A percentile compares a stretch with the other conserved stretches of the same genome.
Evolutionary conservation across 225 moss, liverwort and hornwort species (phyloP).

Genomic region (Marchantia polymorpha): DNA sequence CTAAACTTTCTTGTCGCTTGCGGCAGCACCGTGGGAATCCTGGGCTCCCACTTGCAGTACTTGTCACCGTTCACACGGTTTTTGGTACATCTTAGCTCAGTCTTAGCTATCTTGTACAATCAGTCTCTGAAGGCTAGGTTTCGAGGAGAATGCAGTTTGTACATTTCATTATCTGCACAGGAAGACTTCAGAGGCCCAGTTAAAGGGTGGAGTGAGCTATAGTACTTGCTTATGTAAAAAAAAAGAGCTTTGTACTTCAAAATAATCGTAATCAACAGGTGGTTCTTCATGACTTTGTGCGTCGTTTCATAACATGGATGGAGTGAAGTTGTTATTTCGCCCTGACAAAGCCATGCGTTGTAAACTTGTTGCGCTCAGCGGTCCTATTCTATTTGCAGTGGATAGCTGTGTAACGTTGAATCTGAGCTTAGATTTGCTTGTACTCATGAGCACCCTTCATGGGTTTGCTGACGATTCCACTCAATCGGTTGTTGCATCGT

Average conservation of each 20-base stretch:
- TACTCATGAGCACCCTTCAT: too few relatives aligned
- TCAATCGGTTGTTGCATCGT: too few relatives aligned
- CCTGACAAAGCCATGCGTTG: too few relatives aligned
- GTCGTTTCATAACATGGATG: too few relatives aligned
- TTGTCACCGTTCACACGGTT: not conserved
- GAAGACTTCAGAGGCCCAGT: not conserved
- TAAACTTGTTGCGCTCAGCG: too few relatives aligned
- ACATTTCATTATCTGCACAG: not conserved
- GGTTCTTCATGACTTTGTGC: too few relatives aligned
- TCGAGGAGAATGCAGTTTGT: not conserved
- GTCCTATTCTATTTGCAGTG: too few relatives aligned
- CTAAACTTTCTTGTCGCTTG: not conserved
- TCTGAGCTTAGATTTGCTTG: too few relatives aligned
- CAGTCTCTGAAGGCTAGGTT: not conserved
- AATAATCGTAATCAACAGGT: too few relatives aligned
- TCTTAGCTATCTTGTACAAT: constrained; percentile 3
- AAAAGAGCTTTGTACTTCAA: not conserved
- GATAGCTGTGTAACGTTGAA: too few relatives aligned
- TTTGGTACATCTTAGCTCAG: not conserved
- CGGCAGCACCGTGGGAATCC: not conserved
- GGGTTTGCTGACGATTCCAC: too few relatives aligned
- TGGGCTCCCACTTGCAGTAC: not conserved
- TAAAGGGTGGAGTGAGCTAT: not conserved
- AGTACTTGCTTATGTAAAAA: not conserved
- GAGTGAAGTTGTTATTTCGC: too few relatives aligned